Conservation (phyloP, 2,329 filamentous ascomycete species). For the Bipolaris victoriae region DNA sequence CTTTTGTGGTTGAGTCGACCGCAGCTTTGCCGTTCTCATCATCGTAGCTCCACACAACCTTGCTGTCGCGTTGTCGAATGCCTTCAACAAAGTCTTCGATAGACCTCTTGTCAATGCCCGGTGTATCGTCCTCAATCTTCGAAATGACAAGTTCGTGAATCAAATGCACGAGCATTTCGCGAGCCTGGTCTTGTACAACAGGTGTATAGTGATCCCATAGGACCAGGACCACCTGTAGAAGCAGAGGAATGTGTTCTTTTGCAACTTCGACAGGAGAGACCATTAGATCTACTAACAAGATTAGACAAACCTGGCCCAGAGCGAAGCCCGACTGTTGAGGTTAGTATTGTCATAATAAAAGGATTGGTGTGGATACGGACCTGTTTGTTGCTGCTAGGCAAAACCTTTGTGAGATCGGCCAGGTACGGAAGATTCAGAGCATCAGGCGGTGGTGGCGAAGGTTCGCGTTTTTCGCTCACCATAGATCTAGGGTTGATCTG, state of each 20-base stretch:
- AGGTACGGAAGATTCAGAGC: constrained; percentile 81
- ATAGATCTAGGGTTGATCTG: constrained; percentile 96
- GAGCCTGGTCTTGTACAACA: constrained; percentile 92
- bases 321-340: constrained; percentile 73
- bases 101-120: constrained; percentile 70
- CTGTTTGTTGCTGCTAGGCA: constrained; percentile 42
- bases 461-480: constrained; percentile 80
- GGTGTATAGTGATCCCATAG: constrained; percentile 98
- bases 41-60: constrained; percentile 92
- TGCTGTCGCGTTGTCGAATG: constrained; percentile 81
- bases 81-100: constrained; percentile 89
- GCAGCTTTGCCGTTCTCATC: constrained; percentile 78
- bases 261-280: constrained; percentile 85
- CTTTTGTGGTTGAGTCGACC: constrained; percentile 75
- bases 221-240: constrained; percentile 89
- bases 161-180: constrained; percentile 96
- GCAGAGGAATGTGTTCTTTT: constrained; percentile 78
- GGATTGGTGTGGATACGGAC: constrained; percentile 13
- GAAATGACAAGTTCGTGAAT: constrained; percentile 94
- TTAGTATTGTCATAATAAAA: constrained; percentile 19
- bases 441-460: constrained; percentile 67
- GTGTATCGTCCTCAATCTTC: constrained; percentile 71
- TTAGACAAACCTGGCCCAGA: constrained; percentile 88
- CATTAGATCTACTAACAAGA: constrained; percentile 93
- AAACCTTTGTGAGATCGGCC: constrained; percentile 59